These are phyloP conservation scores for Tetrahymena thermophila DNA, from an alignment of 73 alveolate species.

Conservation along the genomic window DNA sequence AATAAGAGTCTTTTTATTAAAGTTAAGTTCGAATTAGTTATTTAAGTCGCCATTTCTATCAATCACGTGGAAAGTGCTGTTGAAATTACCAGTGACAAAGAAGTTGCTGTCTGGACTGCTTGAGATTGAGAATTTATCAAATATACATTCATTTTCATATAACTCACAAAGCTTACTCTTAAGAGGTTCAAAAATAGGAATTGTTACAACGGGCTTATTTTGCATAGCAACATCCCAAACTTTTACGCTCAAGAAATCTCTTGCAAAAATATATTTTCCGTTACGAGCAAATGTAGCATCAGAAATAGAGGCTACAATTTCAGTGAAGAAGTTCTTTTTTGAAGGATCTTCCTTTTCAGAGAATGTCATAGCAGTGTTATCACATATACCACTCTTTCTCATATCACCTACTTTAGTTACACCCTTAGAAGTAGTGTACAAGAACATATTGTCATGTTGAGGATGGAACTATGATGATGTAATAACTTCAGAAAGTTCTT, in stretches of 20 bases:
- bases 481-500: conserved; percentile 69
- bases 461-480: conserved; percentile 69
- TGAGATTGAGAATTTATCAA: conserved; percentile 56
- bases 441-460: conserved; percentile 39
- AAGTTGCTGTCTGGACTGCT: conserved; percentile 17
- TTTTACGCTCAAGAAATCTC: conserved; percentile 66
- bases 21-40: conserved; percentile 30
- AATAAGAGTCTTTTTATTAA: conserved; percentile 32
- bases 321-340: conserved; percentile 71
- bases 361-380: conserved; percentile 50
- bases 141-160: conserved; percentile 63
- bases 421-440: conserved; percentile 60
- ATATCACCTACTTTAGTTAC: conserved; percentile 60
- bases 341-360: conserved; percentile 67
- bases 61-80: conserved; percentile 26
- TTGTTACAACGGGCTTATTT: conserved; percentile 52
- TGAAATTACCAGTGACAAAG: conserved; percentile 37
- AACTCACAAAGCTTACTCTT: conserved; percentile 66
- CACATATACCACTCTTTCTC: conserved; percentile 53
- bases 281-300: conserved; percentile 55
- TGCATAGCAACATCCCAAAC: conserved; percentile 70
- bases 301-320: conserved; percentile 60
- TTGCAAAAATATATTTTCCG: conserved; percentile 49
- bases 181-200: conserved; percentile 54
- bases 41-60: conserved; percentile 31